Evolutionary conservation across 192 early-diverging fungal species (phyloP), one percentile per base, ranked within the genome.

Genomic region (Entomortierella chlamydospora): DNA sequence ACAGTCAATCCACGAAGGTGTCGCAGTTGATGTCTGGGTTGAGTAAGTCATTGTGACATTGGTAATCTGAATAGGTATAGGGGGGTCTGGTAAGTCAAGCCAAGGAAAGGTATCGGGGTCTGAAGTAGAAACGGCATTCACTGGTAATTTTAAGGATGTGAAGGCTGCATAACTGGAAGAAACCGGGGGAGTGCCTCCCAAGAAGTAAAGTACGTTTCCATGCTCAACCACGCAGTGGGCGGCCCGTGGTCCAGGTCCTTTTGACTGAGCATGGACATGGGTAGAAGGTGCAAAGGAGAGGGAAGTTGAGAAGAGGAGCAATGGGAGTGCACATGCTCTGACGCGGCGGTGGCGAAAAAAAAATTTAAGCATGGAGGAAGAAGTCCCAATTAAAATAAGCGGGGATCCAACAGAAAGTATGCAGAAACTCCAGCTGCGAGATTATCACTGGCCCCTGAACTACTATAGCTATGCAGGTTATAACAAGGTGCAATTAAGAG

Each of bases 221-320:
- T 79, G 76, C 34, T 79, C 76, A n/a, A 79, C 68, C 12, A 79
- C 58, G 23, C 76, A 78, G 39, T 78, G 73, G 0, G 58, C 73
- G 4, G 73, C 73, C 15, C 73, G 60, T 20, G 73, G 73, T 2
- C 66, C 73, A 1, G 73, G 66, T 3, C 66, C 73, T 22, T 53
- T 78, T 4, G 73, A 76, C 31, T 78, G 73, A 22, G 73, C 73
- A 52, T 63, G 33, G 28, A 26, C 42, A 31, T 15, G 22, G 13
- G 1, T 20, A 13, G n/a, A 18, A 20, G 45, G 39, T 31, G 61
- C 4, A 0, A 41, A 28, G 15, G 51, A 37, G 26, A 39, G 26
- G 57, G 17, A 23, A 47, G 37, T 11, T 9, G 37, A 26, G 25
- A 61, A 22, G 20, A 61, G 6, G n/a, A 67, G 30, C 4, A 61